Evolutionary conservation across 441 rosid genomes (phyloP).

Genomic region (Jatropha podagrica): DNA sequence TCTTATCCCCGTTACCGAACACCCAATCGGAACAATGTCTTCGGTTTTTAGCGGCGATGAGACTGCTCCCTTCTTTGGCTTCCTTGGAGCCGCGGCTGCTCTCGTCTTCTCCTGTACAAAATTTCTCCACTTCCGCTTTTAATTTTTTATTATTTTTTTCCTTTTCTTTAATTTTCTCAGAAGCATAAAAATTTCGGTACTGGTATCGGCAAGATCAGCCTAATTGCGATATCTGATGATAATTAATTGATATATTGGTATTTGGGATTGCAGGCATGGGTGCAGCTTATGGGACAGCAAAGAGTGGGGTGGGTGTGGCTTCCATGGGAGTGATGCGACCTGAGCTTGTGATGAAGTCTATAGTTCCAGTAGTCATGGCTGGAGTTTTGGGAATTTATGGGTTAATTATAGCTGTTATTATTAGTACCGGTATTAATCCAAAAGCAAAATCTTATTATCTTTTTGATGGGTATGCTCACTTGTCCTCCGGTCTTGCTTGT

Average conservation of each 20-base stretch:
- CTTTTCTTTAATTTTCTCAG: background rate
- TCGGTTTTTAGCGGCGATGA: constrained; percentile 65
- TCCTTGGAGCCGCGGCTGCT: constrained; percentile 76
- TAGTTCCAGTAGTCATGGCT: constrained; percentile 53
- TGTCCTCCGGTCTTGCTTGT: constrained; percentile 45
- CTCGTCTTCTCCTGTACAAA: constrained; percentile 74
- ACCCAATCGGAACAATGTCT: constrained; percentile 23
- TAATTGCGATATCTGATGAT: background rate
- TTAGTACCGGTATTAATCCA: constrained; percentile 49
- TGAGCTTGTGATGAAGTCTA: constrained; percentile 51
- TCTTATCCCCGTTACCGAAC: constrained; percentile 8
- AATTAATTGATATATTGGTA: background rate
- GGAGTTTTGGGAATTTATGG: constrained; percentile 53
- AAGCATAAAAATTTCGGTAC: no score
- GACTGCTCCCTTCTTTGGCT: constrained; percentile 86
- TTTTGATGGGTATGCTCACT: constrained; percentile 47
- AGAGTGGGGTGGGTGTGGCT: constrained; percentile 50
- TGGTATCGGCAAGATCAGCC: background rate
- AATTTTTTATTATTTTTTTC: background rate
- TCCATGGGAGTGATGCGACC: constrained; percentile 55
- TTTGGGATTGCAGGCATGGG: constrained; percentile 40
- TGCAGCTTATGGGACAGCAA: constrained; percentile 50
- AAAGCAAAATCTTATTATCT: constrained; percentile 45
- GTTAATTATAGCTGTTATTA: constrained; percentile 49
- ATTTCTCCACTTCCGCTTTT: background rate